Conservation (phyloP, 2,329 filamentous ascomycete species). For the Dothideomycetes sp. region DNA sequence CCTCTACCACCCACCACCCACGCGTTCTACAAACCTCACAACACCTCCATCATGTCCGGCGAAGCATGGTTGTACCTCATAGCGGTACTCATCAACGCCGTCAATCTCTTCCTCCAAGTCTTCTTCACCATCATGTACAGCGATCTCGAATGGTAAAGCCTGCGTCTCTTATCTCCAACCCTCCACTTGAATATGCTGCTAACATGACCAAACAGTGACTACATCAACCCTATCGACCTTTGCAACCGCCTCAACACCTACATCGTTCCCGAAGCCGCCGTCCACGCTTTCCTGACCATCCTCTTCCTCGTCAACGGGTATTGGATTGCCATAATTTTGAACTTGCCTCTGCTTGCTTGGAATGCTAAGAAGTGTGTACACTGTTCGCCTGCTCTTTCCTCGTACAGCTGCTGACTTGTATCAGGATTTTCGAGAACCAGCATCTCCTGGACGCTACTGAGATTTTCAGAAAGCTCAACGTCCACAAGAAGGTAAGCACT, state of each 20-base stretch:
- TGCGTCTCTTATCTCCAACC: neutral
- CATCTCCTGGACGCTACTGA: conserved; percentile 95
- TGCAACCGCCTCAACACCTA: conserved; percentile 99
- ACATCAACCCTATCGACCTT: conserved; percentile 99
- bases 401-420: conserved; percentile 25
- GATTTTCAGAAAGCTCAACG: conserved; percentile 97
- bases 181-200: conserved; percentile 1
- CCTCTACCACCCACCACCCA: too few relatives aligned
- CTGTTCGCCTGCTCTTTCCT: neutral
- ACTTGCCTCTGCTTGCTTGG: conserved; percentile 83
- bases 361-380: conserved; percentile 88
- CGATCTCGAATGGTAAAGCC: conserved; percentile 87
- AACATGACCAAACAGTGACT: conserved; percentile 56
- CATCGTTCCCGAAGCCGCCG: conserved; percentile 95
- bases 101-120: conserved; percentile 98
- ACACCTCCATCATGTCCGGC: conserved; percentile 28
- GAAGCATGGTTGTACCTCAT: conserved; percentile 72
- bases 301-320: conserved; percentile 98
- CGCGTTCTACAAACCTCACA: neutral
- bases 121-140: conserved; percentile 99
- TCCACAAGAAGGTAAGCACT: conserved; percentile 81
- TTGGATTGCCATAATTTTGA: conserved; percentile 87
- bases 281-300: conserved; percentile 91
- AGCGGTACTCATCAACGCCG: conserved; percentile 97
- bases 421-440: conserved; percentile 90